Conservation (phyloP, 257 asterid genomes). For the Solanum gracilifrons region DNA sequence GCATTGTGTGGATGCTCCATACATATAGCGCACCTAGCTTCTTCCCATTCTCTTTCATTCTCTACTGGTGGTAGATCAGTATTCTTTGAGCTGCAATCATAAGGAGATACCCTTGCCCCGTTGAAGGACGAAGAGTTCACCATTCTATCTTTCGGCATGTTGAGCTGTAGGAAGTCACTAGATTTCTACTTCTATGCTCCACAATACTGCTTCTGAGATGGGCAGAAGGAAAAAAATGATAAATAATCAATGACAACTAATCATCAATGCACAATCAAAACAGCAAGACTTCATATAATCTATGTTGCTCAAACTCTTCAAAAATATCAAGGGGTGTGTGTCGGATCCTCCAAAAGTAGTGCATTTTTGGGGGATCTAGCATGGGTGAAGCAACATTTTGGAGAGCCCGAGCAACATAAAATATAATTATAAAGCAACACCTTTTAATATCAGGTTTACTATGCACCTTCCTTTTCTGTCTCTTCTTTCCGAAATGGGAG, state of each 20-base stretch:
- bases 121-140: constrained; percentile 36
- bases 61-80: constrained; percentile 20
- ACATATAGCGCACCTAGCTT: constrained; percentile 62
- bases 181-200: constrained; percentile 11
- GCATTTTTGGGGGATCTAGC: neutral
- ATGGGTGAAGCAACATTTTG: neutral
- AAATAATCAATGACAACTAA: neutral
- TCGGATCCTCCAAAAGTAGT: neutral
- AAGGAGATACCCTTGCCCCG: constrained; percentile 45
- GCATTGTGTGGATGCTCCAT: constrained; percentile 71
- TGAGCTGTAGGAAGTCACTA: constrained; percentile 11
- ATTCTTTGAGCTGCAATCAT: constrained; percentile 35
- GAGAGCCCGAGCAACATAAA: neutral
- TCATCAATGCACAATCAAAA: neutral
- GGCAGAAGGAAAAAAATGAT: neutral
- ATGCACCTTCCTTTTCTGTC: neutral
- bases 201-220: constrained; percentile 12
- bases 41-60: constrained; percentile 58
- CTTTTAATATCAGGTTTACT: neutral
- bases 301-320: neutral
- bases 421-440: neutral
- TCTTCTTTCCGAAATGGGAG: neutral
- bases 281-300: neutral
- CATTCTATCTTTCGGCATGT: constrained; percentile 72
- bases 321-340: neutral